Conservation (phyloP, 1,139 yeast species). For the Kurtzmaniella quercitrusa region DNA sequence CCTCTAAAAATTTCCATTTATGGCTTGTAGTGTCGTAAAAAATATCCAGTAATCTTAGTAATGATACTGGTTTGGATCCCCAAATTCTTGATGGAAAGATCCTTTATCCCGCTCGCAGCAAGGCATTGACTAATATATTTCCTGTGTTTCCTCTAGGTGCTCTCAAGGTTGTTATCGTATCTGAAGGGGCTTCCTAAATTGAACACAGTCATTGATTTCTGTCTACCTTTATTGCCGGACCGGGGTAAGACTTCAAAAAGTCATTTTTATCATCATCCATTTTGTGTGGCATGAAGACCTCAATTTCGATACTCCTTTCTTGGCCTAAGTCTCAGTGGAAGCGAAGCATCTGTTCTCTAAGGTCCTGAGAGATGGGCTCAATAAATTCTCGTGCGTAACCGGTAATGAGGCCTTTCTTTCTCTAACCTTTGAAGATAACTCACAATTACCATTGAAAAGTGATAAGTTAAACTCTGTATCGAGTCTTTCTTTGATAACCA, state of each 20-base stretch:
- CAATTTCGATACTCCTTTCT: too few species aligned
- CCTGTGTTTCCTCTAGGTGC: too few species aligned
- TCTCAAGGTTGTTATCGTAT: too few species aligned
- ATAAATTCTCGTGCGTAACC: neutral
- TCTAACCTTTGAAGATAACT: neutral
- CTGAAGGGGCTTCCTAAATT: too few species aligned
- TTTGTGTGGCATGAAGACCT: too few species aligned
- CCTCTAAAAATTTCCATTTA: neutral
- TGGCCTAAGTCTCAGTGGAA: constrained; percentile 1
- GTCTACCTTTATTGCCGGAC: too few species aligned
- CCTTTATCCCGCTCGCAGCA: too few species aligned
- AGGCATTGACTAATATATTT: too few species aligned
- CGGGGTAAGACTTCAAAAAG: too few species aligned
- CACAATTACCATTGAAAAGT: constrained; percentile 11
- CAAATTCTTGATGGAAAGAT: too few species aligned
- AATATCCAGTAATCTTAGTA: neutral
- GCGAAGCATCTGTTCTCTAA: constrained; percentile 7
- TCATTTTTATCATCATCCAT: too few species aligned
- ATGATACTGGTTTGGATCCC: neutral
- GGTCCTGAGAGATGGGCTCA: constrained; percentile 7
- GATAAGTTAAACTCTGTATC: constrained; percentile 24
- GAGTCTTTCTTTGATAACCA: constrained; percentile 28
- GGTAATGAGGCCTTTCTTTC: neutral
- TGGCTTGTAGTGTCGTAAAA: neutral
- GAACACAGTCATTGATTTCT: too few species aligned